phyloP scores from a whole-genome alignment of 2,329 filamentous ascomycete species.

The Hypoxylon sp. region DNA sequence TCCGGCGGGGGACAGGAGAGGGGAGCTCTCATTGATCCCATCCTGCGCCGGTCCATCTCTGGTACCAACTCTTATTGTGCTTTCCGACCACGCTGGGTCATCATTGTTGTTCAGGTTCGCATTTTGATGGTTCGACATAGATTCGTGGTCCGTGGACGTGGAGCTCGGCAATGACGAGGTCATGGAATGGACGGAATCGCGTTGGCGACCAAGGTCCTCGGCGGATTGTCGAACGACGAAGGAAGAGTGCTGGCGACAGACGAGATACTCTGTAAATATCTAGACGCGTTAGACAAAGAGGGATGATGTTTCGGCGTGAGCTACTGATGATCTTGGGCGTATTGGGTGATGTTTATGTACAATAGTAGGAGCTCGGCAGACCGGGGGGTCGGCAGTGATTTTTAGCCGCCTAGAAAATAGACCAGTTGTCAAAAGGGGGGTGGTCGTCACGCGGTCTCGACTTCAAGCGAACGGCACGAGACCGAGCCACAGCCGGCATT shows the following conservation, averaged over 20 bases:
- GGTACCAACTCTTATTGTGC: conserved; percentile 33
- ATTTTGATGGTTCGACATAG: conserved; percentile 41
- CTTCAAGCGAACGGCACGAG: conserved; percentile 26
- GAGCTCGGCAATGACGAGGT: conserved; percentile 50
- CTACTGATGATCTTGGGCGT: conserved; percentile 11
- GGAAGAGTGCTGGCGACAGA: not conserved
- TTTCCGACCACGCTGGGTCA: conserved; percentile 28
- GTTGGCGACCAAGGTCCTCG: conserved; percentile 14
- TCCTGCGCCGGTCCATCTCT: conserved; percentile 38
- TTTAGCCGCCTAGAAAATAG: conserved; percentile 27
- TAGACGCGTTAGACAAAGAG: not conserved
- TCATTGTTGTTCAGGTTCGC: conserved; percentile 26
- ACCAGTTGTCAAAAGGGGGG: not conserved
- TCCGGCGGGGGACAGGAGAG: conserved; percentile 55
- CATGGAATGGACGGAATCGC: conserved; percentile 42
- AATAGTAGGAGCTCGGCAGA: conserved; percentile 5
- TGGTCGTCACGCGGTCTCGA: conserved; percentile 30
- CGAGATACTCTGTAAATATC: not conserved
- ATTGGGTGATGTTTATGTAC: conserved; percentile 1
- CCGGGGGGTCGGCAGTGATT: conserved; percentile 22
- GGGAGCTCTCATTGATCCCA: conserved; percentile 55
- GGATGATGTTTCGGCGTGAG: conserved; percentile 4
- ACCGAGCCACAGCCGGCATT: conserved; percentile 25
- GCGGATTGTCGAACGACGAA: not conserved
- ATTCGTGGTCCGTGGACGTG: conserved; percentile 40